Base-by-base conservation (phyloP, 2,329 filamentous ascomycete genomes). In the Apiospora rasikravindrae region DNA sequence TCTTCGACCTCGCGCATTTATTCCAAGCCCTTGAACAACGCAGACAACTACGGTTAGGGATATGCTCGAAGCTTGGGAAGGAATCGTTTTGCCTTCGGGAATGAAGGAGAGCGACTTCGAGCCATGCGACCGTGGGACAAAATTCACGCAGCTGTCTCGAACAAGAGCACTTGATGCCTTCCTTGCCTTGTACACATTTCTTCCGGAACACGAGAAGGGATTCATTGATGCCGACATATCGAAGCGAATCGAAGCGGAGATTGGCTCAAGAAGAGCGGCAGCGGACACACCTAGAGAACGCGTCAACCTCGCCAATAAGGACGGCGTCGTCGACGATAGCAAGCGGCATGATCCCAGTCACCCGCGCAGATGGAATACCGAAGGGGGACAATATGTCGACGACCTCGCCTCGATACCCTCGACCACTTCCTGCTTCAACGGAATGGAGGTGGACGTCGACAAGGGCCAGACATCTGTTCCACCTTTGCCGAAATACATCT, bases 281-380 rank as follows among this genome's bases (percentile, higher is more conserved):
- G 24, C 24, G 51, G 51, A 53, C 51, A 53, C 51, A 53, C n/a
- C 49, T 51, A 13, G n/a, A 51, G 49, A 51, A 51, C 49, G 49
- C 49, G 49, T 26, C 49, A 51, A 51, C n/a, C 49, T 51, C 49
- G 10, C 49, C 49, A 51, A 51, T 10, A 51, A 51, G 49, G 49
- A 26, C 49, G 49, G n/a, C 49, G 49, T 13, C 13, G 49, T 51
- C n/a, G 49, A 14, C 49, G n/a, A 51, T 13, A 51, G n/a, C 49
- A 51, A 51, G 49, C 49, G n/a, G 49, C 49, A 51, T 51, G 11
- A 51, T 51, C 49, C 11, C n/a, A 10, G 49, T 26, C 49, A 51
- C 49, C n/a, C n/a, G 49, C 49, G 49, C 49, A 51, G 49, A 51
- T 51, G n/a, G 49, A 51, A 51, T 51, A 51, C n/a, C 49, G 49